Evolutionary conservation across 495 filamentous ascomycete genomes (phyloP).

Genomic region (Jackrogersella multiformis): DNA sequence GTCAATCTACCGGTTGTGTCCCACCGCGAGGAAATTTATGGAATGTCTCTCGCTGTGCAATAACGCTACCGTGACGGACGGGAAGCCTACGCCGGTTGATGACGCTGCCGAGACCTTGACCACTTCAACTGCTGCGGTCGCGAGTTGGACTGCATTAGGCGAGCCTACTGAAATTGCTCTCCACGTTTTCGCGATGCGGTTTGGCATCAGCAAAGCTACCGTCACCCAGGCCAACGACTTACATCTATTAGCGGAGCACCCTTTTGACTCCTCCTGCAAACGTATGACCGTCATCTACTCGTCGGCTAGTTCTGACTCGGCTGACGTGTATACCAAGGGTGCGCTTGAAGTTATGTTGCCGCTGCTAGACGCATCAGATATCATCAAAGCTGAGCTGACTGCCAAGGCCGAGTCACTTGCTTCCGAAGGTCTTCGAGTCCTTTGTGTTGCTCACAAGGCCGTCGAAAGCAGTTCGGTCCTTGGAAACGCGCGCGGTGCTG

Average conservation of each 20-base stretch:
- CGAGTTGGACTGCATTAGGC: constrained; percentile 60
- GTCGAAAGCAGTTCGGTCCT: constrained; percentile 40
- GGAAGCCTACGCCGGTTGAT: constrained; percentile 65
- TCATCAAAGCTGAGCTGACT: constrained; percentile 42
- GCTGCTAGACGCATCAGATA: constrained; percentile 44
- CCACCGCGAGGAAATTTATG: constrained; percentile 50
- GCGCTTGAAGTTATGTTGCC: constrained; percentile 64
- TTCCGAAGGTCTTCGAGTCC: constrained; percentile 64
- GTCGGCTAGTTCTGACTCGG: constrained; percentile 31
- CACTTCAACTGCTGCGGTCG: constrained; percentile 38
- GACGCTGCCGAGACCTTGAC: constrained; percentile 47
- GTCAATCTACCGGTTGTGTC: constrained; percentile 19
- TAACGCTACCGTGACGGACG: constrained; percentile 67
- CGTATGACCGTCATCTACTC: constrained; percentile 66
- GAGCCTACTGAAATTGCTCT: constrained; percentile 69
- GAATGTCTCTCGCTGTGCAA: constrained; percentile 72
- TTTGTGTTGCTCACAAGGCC: constrained; percentile 59
- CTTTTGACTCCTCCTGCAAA: constrained; percentile 70
- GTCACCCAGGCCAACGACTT: constrained; percentile 28
- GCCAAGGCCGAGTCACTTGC: constrained; percentile 62
- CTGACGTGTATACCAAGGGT: constrained; percentile 65
- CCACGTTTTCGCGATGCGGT: constrained; percentile 55
- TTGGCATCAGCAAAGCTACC: constrained; percentile 45
- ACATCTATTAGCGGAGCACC: constrained; percentile 61
- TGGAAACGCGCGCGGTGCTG: constrained; percentile 52